Percentiles rank a stretch among this genome's conserved stretches.
Evolutionary conservation across 495 filamentous ascomycete genomes (phyloP).

Genomic region (Lophiotrema nucula): DNA sequence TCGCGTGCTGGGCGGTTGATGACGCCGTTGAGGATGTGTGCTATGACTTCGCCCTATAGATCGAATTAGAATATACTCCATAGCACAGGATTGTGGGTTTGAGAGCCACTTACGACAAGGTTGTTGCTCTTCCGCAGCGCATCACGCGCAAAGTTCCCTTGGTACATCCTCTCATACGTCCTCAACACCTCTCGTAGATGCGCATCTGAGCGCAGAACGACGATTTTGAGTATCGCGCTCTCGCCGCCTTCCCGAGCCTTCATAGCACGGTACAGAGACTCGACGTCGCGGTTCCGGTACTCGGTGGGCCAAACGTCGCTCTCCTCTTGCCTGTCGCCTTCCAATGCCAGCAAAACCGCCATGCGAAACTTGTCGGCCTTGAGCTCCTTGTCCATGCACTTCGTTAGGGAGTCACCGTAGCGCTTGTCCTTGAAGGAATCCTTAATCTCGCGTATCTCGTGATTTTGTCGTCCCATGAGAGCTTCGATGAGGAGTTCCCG

Average conservation of each 20-base stretch:
- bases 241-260: constrained; percentile 78
- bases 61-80: constrained; percentile 11
- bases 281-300: constrained; percentile 60
- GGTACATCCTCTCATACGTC: constrained; percentile 66
- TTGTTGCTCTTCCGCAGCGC: constrained; percentile 87
- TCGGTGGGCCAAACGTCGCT: constrained; percentile 58
- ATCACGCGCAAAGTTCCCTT: constrained; percentile 78
- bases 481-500: constrained; percentile 82
- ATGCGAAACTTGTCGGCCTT: constrained; percentile 90
- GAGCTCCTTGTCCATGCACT: constrained; percentile 87
- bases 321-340: constrained; percentile 81
- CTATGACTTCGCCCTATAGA: constrained; percentile 82
- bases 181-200: constrained; percentile 79
- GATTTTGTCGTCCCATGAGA: constrained; percentile 82
- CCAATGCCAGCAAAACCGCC: constrained; percentile 80
- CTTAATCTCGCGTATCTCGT: constrained; percentile 87
- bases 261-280: constrained; percentile 67
- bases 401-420: constrained; percentile 75
- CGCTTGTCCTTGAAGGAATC: constrained; percentile 89
- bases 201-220: constrained; percentile 72
- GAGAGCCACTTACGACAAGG: constrained; percentile 69
- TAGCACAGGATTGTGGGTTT: not conserved
- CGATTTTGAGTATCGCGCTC: constrained; percentile 83
- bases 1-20: constrained; percentile 95
- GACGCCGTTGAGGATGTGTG: constrained; percentile 93